Evolutionary conservation across 2,329 filamentous ascomycete genomes (phyloP).

Genomic region (Calonectria honghensis): DNA sequence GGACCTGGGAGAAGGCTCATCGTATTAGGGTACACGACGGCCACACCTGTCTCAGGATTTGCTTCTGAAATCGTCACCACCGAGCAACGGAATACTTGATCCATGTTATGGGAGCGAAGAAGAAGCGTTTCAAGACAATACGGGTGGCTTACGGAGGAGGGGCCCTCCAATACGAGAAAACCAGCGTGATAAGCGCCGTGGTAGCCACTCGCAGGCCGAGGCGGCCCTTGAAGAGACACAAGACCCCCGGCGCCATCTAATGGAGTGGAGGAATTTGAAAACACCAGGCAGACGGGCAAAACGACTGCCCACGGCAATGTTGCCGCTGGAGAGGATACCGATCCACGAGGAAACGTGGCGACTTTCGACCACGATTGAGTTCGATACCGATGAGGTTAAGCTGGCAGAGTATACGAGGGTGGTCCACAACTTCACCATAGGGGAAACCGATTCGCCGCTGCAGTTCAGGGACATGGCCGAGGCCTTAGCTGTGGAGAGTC

Average conservation of each 20-base stretch:
- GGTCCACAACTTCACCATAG: conserved; percentile 30
- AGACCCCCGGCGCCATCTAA: conserved; percentile 49
- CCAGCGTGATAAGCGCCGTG: conserved; percentile 33
- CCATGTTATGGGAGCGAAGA: not conserved
- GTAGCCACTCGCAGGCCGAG: conserved; percentile 36
- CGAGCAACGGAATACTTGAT: conserved; percentile 21
- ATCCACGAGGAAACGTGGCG: conserved; percentile 42
- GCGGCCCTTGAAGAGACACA: conserved; percentile 26
- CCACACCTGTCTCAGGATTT: conserved; percentile 46
- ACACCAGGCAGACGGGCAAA: conserved; percentile 45
- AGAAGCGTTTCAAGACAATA: conserved; percentile 17
- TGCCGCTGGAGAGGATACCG: conserved; percentile 55
- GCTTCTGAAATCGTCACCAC: conserved; percentile 48
- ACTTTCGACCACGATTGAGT: conserved; percentile 33
- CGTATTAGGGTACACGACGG: conserved; percentile 38
- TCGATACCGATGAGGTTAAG: not conserved
- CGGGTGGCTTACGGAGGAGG: not conserved
- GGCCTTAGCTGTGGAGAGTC: conserved; percentile 47
- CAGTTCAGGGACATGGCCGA: conserved; percentile 52
- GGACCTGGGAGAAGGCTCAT: conserved; percentile 19
- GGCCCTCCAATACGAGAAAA: conserved; percentile 10
- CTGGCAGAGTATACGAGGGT: conserved; percentile 18
- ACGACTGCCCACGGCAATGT: conserved; percentile 47
- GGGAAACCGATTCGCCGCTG: conserved; percentile 39
- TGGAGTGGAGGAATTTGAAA: conserved; percentile 46